Conservation (phyloP, 306 rosid genomes). For the Datisca glomerata region DNA sequence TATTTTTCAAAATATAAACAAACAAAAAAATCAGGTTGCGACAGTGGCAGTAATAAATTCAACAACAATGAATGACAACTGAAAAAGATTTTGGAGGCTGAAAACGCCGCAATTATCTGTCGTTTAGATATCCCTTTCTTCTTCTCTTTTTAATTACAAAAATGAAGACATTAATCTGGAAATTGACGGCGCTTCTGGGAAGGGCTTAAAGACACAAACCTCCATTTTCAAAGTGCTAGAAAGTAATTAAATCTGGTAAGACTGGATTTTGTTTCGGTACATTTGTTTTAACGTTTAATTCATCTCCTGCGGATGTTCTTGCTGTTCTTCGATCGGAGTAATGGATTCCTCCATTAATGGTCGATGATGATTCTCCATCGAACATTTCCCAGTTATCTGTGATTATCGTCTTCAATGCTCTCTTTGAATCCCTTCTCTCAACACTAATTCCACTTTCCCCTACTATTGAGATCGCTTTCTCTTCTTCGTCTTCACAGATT, state of each 20-base stretch:
- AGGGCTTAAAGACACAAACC: not conserved
- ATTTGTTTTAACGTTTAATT: constrained; percentile 13
- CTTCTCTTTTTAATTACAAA: constrained; percentile 21
- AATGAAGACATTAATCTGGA: not conserved
- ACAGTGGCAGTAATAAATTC: no score
- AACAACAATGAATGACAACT: no score
- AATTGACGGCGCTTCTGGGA: no score
- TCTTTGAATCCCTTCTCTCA: constrained; percentile 5
- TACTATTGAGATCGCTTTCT: constrained; percentile 14
- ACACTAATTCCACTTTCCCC: constrained; percentile 1
- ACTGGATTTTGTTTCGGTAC: constrained; percentile 11
- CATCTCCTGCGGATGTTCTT: constrained; percentile 12
- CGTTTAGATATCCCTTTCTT: no score
- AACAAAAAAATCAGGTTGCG: no score
- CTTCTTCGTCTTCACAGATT: constrained; percentile 2
- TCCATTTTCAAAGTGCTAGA: constrained; percentile 22
- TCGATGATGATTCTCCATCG: constrained; percentile 29
- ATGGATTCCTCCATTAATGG: constrained; percentile 1
- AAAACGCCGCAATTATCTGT: no score
- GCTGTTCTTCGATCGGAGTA: constrained; percentile 21
- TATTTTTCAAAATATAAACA: no score
- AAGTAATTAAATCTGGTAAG: constrained; percentile 74
- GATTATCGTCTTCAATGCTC: constrained; percentile 39
- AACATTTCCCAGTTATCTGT: constrained; percentile 80
- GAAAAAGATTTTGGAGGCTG: no score